Percentiles rank a stretch among this genome's conserved stretches.
Evolutionary conservation across 441 rosid species (phyloP).

Genomic region (Populus hybrid): DNA sequence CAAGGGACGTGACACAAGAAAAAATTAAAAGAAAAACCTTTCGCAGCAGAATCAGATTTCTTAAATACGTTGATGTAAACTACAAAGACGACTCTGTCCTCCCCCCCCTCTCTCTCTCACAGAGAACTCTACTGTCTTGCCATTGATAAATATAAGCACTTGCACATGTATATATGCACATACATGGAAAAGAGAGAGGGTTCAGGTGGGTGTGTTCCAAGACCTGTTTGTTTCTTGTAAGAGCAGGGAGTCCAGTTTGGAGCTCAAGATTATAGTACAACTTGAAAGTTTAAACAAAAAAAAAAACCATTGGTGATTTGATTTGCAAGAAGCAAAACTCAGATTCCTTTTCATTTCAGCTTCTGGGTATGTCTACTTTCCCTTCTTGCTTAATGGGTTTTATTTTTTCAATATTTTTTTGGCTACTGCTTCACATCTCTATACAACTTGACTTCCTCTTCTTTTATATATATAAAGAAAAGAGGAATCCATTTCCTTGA

Average conservation of each 20-base stretch:
- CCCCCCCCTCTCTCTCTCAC: too few species aligned
- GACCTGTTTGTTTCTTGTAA: not conserved
- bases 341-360: constrained; percentile 10
- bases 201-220: not conserved
- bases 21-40: too few species aligned
- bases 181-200: not conserved
- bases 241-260: not conserved
- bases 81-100: too few species aligned
- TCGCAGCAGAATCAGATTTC: not conserved
- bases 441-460: not conserved
- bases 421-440: not conserved
- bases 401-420: not conserved
- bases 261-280: not conserved
- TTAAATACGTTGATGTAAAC: not conserved
- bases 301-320: not conserved
- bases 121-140: not conserved
- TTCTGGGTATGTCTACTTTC: constrained; percentile 26
- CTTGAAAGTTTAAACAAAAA: too few species aligned
- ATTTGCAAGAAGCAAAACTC: not conserved
- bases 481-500: not conserved
- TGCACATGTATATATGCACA: not conserved
- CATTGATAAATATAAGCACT: not conserved
- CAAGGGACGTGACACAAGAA: not conserved
- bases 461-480: too few species aligned
- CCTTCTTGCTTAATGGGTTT: not conserved